These are phyloP conservation scores for Talaromyces amestolkiae DNA, from an alignment of 2,329 filamentous ascomycete genomes.

Conservation along the genomic window DNA sequence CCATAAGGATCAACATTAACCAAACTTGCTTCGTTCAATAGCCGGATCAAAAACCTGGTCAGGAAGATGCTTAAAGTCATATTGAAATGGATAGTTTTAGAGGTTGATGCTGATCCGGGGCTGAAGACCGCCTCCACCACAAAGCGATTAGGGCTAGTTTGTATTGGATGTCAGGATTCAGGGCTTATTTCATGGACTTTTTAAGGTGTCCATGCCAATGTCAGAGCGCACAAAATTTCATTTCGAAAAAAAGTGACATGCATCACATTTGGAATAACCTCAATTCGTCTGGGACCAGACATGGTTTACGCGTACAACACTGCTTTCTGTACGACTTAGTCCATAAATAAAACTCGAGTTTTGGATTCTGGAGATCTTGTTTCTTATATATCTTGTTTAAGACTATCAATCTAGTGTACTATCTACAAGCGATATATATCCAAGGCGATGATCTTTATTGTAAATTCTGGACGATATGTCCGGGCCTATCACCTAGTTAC, in stretches of 20 bases:
- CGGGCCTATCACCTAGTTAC: not conserved
- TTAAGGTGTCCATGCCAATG: not conserved
- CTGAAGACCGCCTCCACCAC: not conserved
- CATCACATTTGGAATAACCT: not conserved
- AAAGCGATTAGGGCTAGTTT: not conserved
- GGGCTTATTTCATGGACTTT: not conserved
- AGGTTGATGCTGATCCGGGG: not conserved
- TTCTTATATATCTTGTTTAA: not conserved
- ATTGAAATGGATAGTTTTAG: not conserved
- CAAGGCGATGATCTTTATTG: not conserved
- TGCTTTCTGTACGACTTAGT: not conserved
- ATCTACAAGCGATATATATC: not conserved
- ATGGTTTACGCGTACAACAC: not conserved
- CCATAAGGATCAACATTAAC: not conserved
- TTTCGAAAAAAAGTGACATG: not conserved
- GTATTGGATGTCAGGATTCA: not conserved
- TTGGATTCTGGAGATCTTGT: not conserved
- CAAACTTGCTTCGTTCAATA: not conserved
- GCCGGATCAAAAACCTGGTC: not conserved
- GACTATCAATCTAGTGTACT: not conserved
- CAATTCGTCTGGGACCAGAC: not conserved
- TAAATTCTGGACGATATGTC: not conserved
- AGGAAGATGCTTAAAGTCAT: not conserved
- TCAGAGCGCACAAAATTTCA: not conserved
- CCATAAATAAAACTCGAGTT: not conserved